These are phyloP conservation scores for Beauveria sp. DNA, from an alignment of 2,329 filamentous ascomycete genomes.

Conservation along the genomic window DNA sequence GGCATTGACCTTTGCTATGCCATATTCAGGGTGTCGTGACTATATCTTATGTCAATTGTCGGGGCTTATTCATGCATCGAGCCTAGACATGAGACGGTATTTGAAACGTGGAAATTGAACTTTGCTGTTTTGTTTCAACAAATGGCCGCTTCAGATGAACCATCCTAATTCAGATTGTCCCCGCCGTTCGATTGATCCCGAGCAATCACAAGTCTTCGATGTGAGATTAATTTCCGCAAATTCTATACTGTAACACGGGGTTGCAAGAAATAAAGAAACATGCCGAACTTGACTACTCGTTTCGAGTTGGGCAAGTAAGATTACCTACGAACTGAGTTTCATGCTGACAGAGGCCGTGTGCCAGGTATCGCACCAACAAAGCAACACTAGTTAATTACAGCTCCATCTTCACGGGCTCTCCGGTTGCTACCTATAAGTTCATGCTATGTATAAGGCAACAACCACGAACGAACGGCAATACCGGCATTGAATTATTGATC, in stretches of 20 bases:
- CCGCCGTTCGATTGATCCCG: not conserved
- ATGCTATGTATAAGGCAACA: not conserved
- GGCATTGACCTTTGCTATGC: not conserved
- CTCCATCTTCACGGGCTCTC: not conserved
- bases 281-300: too few relatives aligned
- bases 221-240: too few relatives aligned
- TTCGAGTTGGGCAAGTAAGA: too few relatives aligned
- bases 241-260: too few relatives aligned
- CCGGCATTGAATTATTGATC: not conserved
- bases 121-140: slow-evolving; percentile 1
- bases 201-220: too few relatives aligned
- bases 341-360: too few relatives aligned
- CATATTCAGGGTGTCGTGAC: not conserved
- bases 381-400: too few relatives aligned
- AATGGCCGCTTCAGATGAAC: not conserved
- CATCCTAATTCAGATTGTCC: not conserved
- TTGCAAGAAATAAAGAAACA: too few relatives aligned
- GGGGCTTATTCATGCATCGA: not conserved
- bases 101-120: not conserved
- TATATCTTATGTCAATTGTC: not conserved
- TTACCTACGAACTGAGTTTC: too few relatives aligned
- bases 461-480: not conserved
- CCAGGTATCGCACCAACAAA: too few relatives aligned
- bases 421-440: not conserved
- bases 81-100: slow-evolving; percentile 2